These are phyloP conservation scores for Scopulariopsis brevicaulis DNA, from an alignment of 2,329 filamentous ascomycete species.

Conservation along the genomic window DNA sequence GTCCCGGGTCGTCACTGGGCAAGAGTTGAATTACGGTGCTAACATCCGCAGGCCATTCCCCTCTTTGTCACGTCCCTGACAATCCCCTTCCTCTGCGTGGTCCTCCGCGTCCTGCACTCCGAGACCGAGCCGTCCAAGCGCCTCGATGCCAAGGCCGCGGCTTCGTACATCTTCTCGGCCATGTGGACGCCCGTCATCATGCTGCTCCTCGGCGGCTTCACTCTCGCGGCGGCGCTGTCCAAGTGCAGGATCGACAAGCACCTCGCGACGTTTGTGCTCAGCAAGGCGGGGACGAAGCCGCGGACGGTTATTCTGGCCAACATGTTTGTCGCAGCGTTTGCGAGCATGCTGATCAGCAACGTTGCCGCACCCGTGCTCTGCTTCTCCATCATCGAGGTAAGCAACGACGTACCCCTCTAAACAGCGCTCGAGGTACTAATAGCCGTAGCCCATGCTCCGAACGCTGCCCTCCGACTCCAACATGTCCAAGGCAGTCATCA, in stretches of 20 bases:
- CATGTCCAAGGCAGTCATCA: slow-evolving; percentile 90
- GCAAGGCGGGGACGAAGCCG: slow-evolving; percentile 88
- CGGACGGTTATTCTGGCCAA: slow-evolving; percentile 86
- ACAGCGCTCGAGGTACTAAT: not conserved
- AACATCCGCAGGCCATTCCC: slow-evolving; percentile 61
- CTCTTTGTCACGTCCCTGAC: slow-evolving; percentile 92
- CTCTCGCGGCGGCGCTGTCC: slow-evolving; percentile 84
- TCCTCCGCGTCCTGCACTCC: slow-evolving; percentile 72
- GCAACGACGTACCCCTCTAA: not conserved
- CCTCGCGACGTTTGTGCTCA: slow-evolving; percentile 90
- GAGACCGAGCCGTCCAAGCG: slow-evolving; percentile 44
- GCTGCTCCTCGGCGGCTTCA: slow-evolving; percentile 92
- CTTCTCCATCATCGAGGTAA: slow-evolving; percentile 90
- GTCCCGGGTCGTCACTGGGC: slow-evolving; percentile 9
- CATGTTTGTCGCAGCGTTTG: slow-evolving; percentile 97
- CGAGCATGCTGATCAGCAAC: slow-evolving; percentile 98
- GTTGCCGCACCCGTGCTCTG: slow-evolving; percentile 94
- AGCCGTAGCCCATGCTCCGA: slow-evolving; percentile 71
- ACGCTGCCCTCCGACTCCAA: slow-evolving; percentile 82
- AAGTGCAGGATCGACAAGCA: slow-evolving; percentile 98
- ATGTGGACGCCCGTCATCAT: slow-evolving; percentile 99
- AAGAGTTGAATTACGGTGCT: slow-evolving; percentile 6
- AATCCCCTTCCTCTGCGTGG: slow-evolving; percentile 85
- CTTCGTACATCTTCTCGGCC: slow-evolving; percentile 75
- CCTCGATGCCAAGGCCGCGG: slow-evolving; percentile 69